Base-by-base conservation (phyloP, 192 early-diverging fungal species). In the Fimicolochytrium jonesii region DNA sequence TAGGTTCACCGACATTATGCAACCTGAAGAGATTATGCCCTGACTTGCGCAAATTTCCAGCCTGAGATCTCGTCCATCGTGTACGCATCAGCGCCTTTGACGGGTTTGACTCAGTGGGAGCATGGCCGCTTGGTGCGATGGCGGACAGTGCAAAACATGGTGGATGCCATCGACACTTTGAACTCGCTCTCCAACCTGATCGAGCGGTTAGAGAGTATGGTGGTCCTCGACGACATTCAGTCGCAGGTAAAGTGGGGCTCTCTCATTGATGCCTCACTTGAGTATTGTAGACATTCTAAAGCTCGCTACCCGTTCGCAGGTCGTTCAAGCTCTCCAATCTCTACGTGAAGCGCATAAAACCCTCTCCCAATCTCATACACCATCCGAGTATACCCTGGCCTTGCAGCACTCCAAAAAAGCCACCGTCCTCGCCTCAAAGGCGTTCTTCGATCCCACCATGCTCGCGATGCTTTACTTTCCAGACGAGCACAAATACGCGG, bases 371-470 rank as follows among this genome's bases (percentile, higher is more conserved):
- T n/a, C n/a, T n/a, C n/a, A n/a, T n/a, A n/a, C n/a, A n/a, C n/a
- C n/a, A n/a, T n/a, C n/a, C n/a, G n/a, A n/a, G n/a, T n/a, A n/a
- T n/a, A n/a, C n/a, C n/a, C n/a, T n/a, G n/a, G n/a, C n/a, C n/a
- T n/a, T n/a, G n/a, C n/a, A n/a, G n/a, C n/a, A n/a, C n/a, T n/a
- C n/a, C n/a, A n/a, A n/a, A n/a, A n/a, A n/a, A n/a, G n/a, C n/a
- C n/a, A n/a, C n/a, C n/a, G n/a, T n/a, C n/a, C n/a, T n/a, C n/a
- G n/a, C n/a, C n/a, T n/a, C n/a, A n/a, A n/a, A n/a, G n/a, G 95
- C 97, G 4, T 99, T 99, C 67, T 97, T 96, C 82, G 92, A 99
- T 66, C 93, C 94, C 0, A 92, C 91, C 10, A 97, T 99, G 97
- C 92, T 99, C 0, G 87, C 92, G 4, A 83, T 97, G 85, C 76